Evolutionary conservation across 139 green algal genomes (phyloP), one percentile per base, ranked within the genome.

Genomic region (Asterochloris erici): DNA sequence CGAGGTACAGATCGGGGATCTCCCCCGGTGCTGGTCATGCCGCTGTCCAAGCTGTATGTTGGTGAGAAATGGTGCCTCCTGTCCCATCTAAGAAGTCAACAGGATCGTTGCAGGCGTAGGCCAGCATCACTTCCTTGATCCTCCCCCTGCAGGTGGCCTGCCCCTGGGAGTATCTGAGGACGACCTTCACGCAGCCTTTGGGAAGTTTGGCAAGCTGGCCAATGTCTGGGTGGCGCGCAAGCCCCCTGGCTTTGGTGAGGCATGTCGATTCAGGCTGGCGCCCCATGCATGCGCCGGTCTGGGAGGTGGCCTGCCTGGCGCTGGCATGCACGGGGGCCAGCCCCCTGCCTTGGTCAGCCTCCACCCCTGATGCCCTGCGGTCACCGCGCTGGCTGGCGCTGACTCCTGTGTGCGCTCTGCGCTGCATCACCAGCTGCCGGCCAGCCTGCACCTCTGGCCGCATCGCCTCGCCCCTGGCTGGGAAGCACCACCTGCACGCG

Each of bases 231-330:
- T 92, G 16, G 89, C 89, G 1, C 83, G 89, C 71, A 89, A 90
- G 78, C 89, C 89, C 10, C 89, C 89, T 54, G 89, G 89, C 28
- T 92, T 92, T 73, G 89, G 88, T 91, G 83, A 88, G 85, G 23
- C 23, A 38, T 54, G 70, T 29, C n/a, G 23, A 15, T 19, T 24
- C 16, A 2, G 1, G 70, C 70, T 28, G 26, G 14, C 16, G 23
- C 14, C 70, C 70, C 14, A 29, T 28, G 14, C 24, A 76, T 38
- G 14, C 63, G 70, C 70, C n/a, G 17, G 66, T 26, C 17, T 21
- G 19, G 21, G 21, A 26, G 66, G 19, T 71, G 17, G 66, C 66
- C 66, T 71, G 66, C 17, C 17, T 21, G 17, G 66, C 66, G 19
- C 21, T 16, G 38, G 29, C 23, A 11, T 14, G 12, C 38, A 61